phyloP scores from a whole-genome alignment of 805 yeast species.

The Vanderwaltozyma polyspora region DNA sequence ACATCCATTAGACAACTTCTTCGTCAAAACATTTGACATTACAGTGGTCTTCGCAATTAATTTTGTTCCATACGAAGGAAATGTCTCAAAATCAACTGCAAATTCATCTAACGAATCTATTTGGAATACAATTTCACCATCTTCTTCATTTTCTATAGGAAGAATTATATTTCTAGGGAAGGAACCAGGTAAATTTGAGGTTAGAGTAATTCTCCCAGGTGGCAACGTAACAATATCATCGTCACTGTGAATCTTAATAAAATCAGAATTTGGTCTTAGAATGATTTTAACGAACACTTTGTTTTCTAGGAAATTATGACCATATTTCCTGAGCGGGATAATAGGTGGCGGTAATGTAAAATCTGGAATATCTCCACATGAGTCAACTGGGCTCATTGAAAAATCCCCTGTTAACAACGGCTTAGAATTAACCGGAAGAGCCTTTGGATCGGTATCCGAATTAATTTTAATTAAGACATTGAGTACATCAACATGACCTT shows the following conservation, averaged over 20 bases:
- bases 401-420: background rate
- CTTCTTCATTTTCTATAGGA: constrained; percentile 52
- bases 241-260: constrained; percentile 35
- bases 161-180: constrained; percentile 79
- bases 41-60: constrained; percentile 83
- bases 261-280: constrained; percentile 41
- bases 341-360: constrained; percentile 92
- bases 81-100: constrained; percentile 75
- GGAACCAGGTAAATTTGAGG: constrained; percentile 63
- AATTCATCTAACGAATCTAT: constrained; percentile 67
- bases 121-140: constrained; percentile 69
- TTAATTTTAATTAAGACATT: constrained; percentile 37
- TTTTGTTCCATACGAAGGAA: constrained; percentile 90
- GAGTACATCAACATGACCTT: constrained; percentile 78
- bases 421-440: too few relatives aligned
- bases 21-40: constrained; percentile 38
- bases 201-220: constrained; percentile 76
- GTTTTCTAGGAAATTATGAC: constrained; percentile 89
- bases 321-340: constrained; percentile 84
- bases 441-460: background rate
- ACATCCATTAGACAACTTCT: constrained; percentile 16
- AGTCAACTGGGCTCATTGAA: constrained; percentile 16
- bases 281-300: constrained; percentile 73
- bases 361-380: constrained; percentile 71
- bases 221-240: constrained; percentile 33